Base-by-base conservation (phyloP, 306 rosid species). In the Quercus glauca region DNA sequence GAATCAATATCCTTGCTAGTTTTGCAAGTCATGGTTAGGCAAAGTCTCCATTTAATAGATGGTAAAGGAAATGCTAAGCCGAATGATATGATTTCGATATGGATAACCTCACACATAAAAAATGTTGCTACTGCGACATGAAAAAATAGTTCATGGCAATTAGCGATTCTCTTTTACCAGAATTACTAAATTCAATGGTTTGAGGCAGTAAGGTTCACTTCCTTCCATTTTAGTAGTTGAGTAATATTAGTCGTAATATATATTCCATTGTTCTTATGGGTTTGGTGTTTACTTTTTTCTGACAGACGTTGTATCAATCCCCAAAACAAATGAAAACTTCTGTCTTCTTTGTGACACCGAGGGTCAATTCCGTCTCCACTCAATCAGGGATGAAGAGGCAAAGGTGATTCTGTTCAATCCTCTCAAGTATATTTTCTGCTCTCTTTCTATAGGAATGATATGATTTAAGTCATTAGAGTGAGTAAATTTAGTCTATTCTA, bases 281-380 rank as follows among this genome's bases (percentile, higher is more conserved):
- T 29, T 12, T 26, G 64, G 8, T 58, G 26, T 29, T 53, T 43
- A 23, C 49, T 3, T 80, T 41, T 14, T 17, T 73, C 21, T 68
- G 28, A 18, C 86, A 90, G 93, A 92, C 83, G 94, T 89, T 76
- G 89, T 92, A 29, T 90, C 94, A 4, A 90, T 92, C 70, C 97
- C 97, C 0, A 90, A 92, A 73, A 85, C 94, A 0, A 88, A 88
- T 55, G 93, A 90, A 87, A 92, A 81, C 65, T 90, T 90, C 69
- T 90, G 89, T 71, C 92, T 92, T 65, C 93, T 92, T 3, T 90
- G 89, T 78, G 93, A 92, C 79, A 90, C 94, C 5, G 90, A 92
- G 74, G 92, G 97, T 7, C 88, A 89, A 31, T 88, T 92, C 35
- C 5, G 35, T 33, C 35, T 33, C 35, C 35, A 33, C 35, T 33